phyloP scores from a whole-genome alignment of 2,329 filamentous ascomycete species.

The Fusarium annulatum region DNA sequence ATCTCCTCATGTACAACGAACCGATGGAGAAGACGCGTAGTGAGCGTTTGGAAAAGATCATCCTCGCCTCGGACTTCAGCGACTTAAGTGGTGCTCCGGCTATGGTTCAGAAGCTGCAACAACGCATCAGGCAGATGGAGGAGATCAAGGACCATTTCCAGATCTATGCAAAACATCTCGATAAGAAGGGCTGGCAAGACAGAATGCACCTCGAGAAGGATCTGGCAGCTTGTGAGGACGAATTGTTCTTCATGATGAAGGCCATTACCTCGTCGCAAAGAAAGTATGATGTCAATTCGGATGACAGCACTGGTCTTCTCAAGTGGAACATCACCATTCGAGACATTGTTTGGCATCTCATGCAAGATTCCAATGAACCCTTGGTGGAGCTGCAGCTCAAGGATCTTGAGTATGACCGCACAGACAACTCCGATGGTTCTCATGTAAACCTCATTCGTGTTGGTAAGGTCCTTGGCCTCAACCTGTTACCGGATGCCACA shows the following conservation, averaged over 20 bases:
- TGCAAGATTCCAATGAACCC: conserved; percentile 86
- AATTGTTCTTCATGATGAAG: conserved; percentile 99
- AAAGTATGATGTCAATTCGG: conserved; percentile 76
- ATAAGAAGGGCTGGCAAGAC: conserved; percentile 92
- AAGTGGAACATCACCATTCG: conserved; percentile 94
- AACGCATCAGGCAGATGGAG: conserved; percentile 91
- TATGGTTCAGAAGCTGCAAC: conserved; percentile 91
- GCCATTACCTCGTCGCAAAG: conserved; percentile 97
- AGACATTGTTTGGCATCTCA: conserved; percentile 97
- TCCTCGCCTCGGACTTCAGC: conserved; percentile 98
- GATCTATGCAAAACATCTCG: conserved; percentile 86
- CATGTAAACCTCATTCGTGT: conserved; percentile 94
- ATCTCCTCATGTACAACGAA: conserved; percentile 95
- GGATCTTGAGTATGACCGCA: conserved; percentile 92
- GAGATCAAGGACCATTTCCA: conserved; percentile 98
- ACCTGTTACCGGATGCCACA: conserved; percentile 87
- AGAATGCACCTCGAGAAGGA: conserved; percentile 90
- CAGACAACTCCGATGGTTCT: conserved; percentile 96
- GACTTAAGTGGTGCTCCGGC: conserved; percentile 93
- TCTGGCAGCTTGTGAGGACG: conserved; percentile 89
- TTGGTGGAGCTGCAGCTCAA: conserved; percentile 93
- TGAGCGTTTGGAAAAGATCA: conserved; percentile 97
- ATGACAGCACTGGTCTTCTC: conserved; percentile 79
- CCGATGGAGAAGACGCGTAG: conserved; percentile 96
- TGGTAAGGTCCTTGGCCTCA: conserved; percentile 87